Base-by-base conservation (phyloP, 2,329 filamentous ascomycete species). In the Diaporthe ampelina region DNA sequence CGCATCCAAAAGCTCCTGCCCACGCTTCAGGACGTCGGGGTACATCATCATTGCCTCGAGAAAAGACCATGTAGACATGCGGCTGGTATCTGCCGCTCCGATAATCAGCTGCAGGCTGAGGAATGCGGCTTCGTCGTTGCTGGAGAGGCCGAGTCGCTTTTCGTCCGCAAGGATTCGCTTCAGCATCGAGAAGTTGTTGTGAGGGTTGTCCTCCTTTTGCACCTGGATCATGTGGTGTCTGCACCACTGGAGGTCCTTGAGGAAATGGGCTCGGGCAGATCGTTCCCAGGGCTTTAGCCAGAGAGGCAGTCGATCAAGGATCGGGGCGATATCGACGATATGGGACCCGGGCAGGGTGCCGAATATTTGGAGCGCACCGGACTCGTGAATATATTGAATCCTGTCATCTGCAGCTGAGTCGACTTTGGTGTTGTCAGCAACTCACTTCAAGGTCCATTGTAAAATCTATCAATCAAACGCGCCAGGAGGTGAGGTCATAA, bases 11-110 rank as follows among this genome's bases (percentile, higher is more conserved):
- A 86, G 83, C 0, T 77, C 76, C 52, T 85, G 84, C 8, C 37
- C 86, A 35, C 78, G 80, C 74, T 77, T 83, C 73, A 87, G 85
- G 0, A 88, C 84, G 24, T 82, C 83, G 8, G 80, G 80, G 43
- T 84, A 84, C 8, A 85, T 80, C 5, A 81, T 61, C 86, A 89
- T 87, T 6, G 88, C 88, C 40, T 85, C 80, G 1, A 87, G 79
- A 75, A 88, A 86, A 5, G 61, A 50, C 61, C 61, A 65, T 4
- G 40, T 50, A 7, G 40, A 48, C 59, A 65, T 65, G 2, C 43
- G 59, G 43, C 59, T 65, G 43, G 59, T 65, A n/a, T 48, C 40
- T 4, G 59, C 59, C 15, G 59, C 59, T 43, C 59, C 59, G 10
- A 50, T 65, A 3, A 65, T 65, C 17, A 48, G 26, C 43, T 65